These are phyloP conservation scores for Aeschynomene evenia DNA, from an alignment of 306 rosid species.

Conservation along the genomic window DNA sequence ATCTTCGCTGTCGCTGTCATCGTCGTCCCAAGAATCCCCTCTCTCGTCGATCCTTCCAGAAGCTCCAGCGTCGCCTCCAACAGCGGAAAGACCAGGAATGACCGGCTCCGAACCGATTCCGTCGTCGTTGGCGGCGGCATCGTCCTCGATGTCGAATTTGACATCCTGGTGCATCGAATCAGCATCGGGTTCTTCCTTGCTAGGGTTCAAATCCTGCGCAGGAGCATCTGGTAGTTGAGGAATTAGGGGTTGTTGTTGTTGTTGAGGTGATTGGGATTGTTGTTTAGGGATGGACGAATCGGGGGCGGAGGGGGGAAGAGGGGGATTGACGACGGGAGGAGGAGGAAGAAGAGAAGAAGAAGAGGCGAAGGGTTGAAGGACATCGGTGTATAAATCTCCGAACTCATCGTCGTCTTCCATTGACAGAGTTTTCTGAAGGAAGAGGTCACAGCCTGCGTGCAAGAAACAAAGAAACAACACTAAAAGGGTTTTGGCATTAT, in stretches of 20 bases:
- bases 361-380: conserved; percentile 68
- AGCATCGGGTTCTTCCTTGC: too few species aligned
- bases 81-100: conserved; percentile 66
- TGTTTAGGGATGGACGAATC: background rate
- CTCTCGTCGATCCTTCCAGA: conserved; percentile 36
- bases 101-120: conserved; percentile 56
- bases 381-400: conserved; percentile 97
- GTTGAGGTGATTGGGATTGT: background rate
- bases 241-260: background rate
- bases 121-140: background rate
- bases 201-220: conserved; percentile 28
- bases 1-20: conserved; percentile 90
- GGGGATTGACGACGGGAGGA: conserved; percentile 60
- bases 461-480: conserved; percentile 42
- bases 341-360: conserved; percentile 38
- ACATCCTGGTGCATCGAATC: conserved; percentile 67
- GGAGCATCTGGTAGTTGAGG: background rate
- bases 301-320: conserved; percentile 40
- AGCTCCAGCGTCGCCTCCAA: conserved; percentile 13
- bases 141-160: conserved; percentile 87
- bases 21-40: conserved; percentile 54
- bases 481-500: background rate
- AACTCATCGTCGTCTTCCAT: conserved; percentile 99
- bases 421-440: conserved; percentile 28
- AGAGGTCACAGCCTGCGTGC: conserved; percentile 40